A percentile compares a stretch with the other conserved stretches of the same genome.
phyloP scores from a whole-genome alignment of 106 monocot genomes.

The Cymbidium sinense region DNA sequence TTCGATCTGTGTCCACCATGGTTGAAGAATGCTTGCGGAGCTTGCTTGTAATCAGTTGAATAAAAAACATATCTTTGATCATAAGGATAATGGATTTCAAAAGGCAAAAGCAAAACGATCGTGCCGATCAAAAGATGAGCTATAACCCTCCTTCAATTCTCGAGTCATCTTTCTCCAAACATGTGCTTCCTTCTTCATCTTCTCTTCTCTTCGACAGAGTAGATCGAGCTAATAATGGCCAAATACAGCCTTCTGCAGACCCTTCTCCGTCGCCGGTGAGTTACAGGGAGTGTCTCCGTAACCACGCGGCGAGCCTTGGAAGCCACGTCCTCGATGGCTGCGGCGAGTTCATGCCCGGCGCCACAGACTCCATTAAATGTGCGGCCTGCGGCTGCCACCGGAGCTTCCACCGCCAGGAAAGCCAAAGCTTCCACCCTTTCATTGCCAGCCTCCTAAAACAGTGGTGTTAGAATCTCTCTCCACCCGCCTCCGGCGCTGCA shows the following conservation, averaged over 20 bases:
- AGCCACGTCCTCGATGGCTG: slow-evolving; percentile 55
- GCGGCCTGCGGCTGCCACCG: slow-evolving; percentile 83
- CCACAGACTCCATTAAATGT: slow-evolving; percentile 37
- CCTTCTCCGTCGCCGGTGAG: neutral
- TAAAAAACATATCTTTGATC: too few relatives aligned
- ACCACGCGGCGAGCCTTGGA: slow-evolving; percentile 54
- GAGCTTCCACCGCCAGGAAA: slow-evolving; percentile 62
- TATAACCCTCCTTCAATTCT: slow-evolving; percentile 17
- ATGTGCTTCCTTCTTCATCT: slow-evolving; percentile 24
- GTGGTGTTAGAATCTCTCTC: slow-evolving; percentile 7
- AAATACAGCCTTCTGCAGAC: too few relatives aligned
- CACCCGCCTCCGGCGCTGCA: neutral
- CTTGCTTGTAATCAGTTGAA: too few relatives aligned
- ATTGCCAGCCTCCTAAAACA: neutral
- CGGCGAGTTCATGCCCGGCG: slow-evolving; percentile 50
- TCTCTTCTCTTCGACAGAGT: slow-evolving; percentile 21
- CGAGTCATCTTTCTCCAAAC: slow-evolving; percentile 27
- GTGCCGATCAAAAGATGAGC: neutral
- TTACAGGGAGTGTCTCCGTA: slow-evolving; percentile 46
- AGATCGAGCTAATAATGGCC: too few relatives aligned
- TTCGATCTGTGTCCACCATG: neutral
- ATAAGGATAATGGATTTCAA: slow-evolving; percentile 2
- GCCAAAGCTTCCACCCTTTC: neutral
- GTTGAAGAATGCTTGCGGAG: too few relatives aligned
- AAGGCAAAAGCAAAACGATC: slow-evolving; percentile 6